Percentiles rank a stretch among this genome's conserved stretches.
Conservation (phyloP, 1,284 basidiomycete species). For the Schizopora paradoxa region DNA sequence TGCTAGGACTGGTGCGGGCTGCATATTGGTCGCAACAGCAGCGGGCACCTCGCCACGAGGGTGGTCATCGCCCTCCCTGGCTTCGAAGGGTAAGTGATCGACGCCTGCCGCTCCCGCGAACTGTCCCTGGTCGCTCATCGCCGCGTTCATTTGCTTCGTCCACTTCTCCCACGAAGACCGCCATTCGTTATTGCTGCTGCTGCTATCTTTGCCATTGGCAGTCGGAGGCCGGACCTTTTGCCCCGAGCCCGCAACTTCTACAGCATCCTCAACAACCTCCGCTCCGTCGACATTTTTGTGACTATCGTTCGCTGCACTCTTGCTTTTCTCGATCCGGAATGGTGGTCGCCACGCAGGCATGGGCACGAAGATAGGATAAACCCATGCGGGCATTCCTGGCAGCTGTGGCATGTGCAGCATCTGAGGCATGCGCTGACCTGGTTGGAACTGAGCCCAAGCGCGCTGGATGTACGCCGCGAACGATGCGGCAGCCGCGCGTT, state of each 20-base stretch:
- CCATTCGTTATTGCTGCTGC: constrained; percentile 55
- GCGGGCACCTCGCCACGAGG: constrained; percentile 17
- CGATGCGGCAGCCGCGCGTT: constrained; percentile 50
- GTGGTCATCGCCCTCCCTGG: constrained; percentile 10
- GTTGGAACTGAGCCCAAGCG: constrained; percentile 64
- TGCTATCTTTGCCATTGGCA: constrained; percentile 39
- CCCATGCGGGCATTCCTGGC: constrained; percentile 44
- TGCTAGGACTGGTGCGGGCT: constrained; percentile 18
- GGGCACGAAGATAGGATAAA: constrained; percentile 75
- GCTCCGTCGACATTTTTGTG: constrained; percentile 27
- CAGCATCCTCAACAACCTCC: constrained; percentile 29
- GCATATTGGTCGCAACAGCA: constrained; percentile 16
- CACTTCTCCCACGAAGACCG: constrained; percentile 70
- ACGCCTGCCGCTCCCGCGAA: constrained; percentile 41
- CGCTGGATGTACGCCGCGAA: constrained; percentile 71
- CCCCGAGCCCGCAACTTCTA: constrained; percentile 31
- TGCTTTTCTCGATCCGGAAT: constrained; percentile 48
- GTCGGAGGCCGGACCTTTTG: constrained; percentile 37
- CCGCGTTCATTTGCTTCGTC: constrained; percentile 47
- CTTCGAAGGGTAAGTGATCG: constrained; percentile 62
- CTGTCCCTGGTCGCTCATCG: constrained; percentile 36
- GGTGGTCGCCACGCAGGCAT: constrained; percentile 63
- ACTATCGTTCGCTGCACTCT: too few species aligned
- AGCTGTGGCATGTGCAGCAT: constrained; percentile 49
- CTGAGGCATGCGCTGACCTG: constrained; percentile 49